Conservation (phyloP, 2,329 filamentous ascomycete genomes). For the Sarocladium oryzae region DNA sequence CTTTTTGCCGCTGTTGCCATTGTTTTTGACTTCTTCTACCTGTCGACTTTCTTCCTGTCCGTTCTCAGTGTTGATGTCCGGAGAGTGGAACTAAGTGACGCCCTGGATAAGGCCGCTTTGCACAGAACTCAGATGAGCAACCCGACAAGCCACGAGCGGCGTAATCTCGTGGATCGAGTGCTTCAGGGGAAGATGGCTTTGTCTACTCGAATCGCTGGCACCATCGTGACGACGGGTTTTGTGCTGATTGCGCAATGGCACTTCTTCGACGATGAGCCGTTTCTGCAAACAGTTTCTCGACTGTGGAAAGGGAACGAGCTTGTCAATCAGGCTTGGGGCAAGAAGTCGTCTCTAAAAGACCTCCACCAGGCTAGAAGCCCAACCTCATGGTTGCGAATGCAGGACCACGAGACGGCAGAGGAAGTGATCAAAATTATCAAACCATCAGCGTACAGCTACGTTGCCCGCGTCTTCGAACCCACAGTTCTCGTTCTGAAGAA, state of each 20-base stretch:
- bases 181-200: slow-evolving; percentile 58
- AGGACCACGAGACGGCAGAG: slow-evolving; percentile 71
- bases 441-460: slow-evolving; percentile 62
- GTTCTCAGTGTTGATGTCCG: slow-evolving; percentile 75
- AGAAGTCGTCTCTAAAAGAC: slow-evolving; percentile 42
- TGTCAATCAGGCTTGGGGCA: slow-evolving; percentile 8
- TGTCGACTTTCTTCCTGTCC: slow-evolving; percentile 73
- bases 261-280: slow-evolving; percentile 58
- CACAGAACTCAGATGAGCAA: slow-evolving; percentile 24
- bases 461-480: slow-evolving; percentile 69
- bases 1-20: slow-evolving; percentile 69
- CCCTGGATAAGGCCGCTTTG: slow-evolving; percentile 51
- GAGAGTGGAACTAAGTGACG: slow-evolving; percentile 68
- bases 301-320: slow-evolving; percentile 16
- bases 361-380: slow-evolving; percentile 73
- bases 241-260: slow-evolving; percentile 71
- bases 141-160: slow-evolving; percentile 10
- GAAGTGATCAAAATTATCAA: slow-evolving; percentile 74
- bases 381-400: slow-evolving; percentile 67
- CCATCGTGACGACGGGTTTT: slow-evolving; percentile 65
- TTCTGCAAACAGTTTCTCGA: slow-evolving; percentile 23
- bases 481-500: slow-evolving; percentile 65
- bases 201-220: slow-evolving; percentile 69
- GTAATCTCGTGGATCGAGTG: slow-evolving; percentile 53
- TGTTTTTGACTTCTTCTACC: slow-evolving; percentile 69